Base-by-base conservation (phyloP, 352 stramenopile species). In the Phytophthora chlamydospora region DNA sequence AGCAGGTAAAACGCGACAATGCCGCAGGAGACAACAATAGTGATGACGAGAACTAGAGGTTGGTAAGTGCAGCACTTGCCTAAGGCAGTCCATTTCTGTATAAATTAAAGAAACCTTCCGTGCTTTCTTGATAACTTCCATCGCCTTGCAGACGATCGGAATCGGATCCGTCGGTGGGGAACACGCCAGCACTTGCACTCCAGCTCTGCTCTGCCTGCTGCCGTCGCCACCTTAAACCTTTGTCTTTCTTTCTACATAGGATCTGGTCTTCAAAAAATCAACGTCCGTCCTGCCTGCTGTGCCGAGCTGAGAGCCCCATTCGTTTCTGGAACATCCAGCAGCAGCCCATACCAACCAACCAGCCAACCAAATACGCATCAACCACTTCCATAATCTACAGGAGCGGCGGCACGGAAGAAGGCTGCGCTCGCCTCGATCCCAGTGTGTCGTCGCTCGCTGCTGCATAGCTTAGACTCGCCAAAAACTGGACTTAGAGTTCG, bases 1-100 rank as follows among this genome's bases (percentile, higher is more conserved):
- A 91, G 31, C 88, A 96, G 66, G 88, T 96, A n/a, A 75, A 86
- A 40, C 75, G 79, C 17, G 88, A 96, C 45, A 93, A 94, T 5
- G 67, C 74, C 3, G 47, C 43, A 17, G 36, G 1, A 19, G 51
- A 66, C 45, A 68, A 71, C 43, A 63, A 54, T 42, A 67, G 73
- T 33, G 63, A 73, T 3, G 63, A 83, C 11, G 34, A 57, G 31
- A 68, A 54, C 27, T 54, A 76, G 43, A 73, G 36, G 32, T 52
- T 36, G 43, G 36, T 48, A 59, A 55, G 49, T 59, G 45, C 44
- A 66, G 41, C 42, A 70, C 48, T 66, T 46, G 58, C 58, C 51
- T 55, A 51, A 62, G 16, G 38, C 47, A 69, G 42, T 64, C 17
- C 40, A 51, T 60, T 62, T 62, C 57, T 48, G 61, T 63, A 75